These are phyloP conservation scores for Fusarium multiceps DNA, from an alignment of 2,329 filamentous ascomycete species.

Conservation along the genomic window DNA sequence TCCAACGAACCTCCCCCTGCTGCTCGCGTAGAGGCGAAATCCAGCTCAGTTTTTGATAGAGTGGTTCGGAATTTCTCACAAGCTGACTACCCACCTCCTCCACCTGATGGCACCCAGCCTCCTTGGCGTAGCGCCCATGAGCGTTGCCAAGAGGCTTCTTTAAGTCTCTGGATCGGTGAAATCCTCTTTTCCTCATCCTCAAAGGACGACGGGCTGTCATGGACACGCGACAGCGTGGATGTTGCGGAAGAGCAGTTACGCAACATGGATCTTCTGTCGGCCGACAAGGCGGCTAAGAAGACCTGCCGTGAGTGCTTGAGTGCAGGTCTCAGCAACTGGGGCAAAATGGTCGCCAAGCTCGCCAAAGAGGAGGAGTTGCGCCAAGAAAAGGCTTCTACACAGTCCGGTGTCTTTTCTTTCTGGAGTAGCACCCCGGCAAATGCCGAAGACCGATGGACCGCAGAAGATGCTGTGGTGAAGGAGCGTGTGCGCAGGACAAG, in stretches of 20 bases:
- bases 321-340: constrained; percentile 84
- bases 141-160: constrained; percentile 83
- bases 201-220: constrained; percentile 79
- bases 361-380: constrained; percentile 61
- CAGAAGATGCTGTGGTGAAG: constrained; percentile 65
- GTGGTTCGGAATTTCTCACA: constrained; percentile 50
- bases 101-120: constrained; percentile 74
- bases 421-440: constrained; percentile 51
- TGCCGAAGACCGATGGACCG: constrained; percentile 61
- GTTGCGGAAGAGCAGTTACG: constrained; percentile 77
- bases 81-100: constrained; percentile 76
- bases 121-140: constrained; percentile 73
- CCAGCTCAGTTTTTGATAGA: constrained; percentile 33
- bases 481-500: constrained; percentile 63
- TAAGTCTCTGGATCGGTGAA: constrained; percentile 93
- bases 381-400: constrained; percentile 49
- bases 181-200: constrained; percentile 78
- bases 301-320: constrained; percentile 82
- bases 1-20: constrained; percentile 51
- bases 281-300: constrained; percentile 52
- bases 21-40: constrained; percentile 11
- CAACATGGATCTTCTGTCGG: constrained; percentile 48
- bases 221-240: constrained; percentile 90
- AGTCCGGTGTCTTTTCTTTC: constrained; percentile 51
- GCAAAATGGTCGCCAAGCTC: constrained; percentile 78